A percentile compares a stretch with the other conserved stretches of the same genome.
Conservation (phyloP, 257 asterid species). For the Scutellaria baicalensis region DNA sequence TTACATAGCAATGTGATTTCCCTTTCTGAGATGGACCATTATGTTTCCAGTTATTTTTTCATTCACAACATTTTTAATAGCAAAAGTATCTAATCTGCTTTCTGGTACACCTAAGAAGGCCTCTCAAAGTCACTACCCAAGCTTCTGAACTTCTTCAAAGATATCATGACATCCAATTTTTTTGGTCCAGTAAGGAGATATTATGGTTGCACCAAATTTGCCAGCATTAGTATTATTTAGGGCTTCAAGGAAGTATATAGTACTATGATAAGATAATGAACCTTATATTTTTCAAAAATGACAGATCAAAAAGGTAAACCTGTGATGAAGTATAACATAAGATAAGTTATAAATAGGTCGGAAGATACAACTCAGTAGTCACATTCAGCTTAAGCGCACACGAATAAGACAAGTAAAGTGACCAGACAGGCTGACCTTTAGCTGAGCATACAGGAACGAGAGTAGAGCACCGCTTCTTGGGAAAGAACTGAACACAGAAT, state of each 20-base stretch:
- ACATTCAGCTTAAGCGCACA: conserved; percentile 15
- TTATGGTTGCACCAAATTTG: neutral
- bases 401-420: neutral
- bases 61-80: neutral
- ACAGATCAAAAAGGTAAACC: neutral
- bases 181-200: neutral
- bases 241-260: neutral
- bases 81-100: neutral
- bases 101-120: conserved; percentile 4
- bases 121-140: neutral
- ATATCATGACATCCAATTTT: neutral
- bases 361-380: conserved; percentile 12
- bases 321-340: conserved; percentile 8
- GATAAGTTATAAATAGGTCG: neutral
- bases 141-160: neutral
- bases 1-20: neutral
- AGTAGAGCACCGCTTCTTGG: conserved; percentile 83
- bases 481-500: conserved; percentile 45
- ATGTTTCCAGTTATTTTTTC: neutral
- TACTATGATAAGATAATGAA: neutral
- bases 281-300: neutral
- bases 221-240: neutral
- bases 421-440: conserved; percentile 54
- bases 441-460: conserved; percentile 69
- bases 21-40: neutral